Evolutionary conservation across 768 basidiomycete species (phyloP).

Genomic region (Tephrocybe rancida): DNA sequence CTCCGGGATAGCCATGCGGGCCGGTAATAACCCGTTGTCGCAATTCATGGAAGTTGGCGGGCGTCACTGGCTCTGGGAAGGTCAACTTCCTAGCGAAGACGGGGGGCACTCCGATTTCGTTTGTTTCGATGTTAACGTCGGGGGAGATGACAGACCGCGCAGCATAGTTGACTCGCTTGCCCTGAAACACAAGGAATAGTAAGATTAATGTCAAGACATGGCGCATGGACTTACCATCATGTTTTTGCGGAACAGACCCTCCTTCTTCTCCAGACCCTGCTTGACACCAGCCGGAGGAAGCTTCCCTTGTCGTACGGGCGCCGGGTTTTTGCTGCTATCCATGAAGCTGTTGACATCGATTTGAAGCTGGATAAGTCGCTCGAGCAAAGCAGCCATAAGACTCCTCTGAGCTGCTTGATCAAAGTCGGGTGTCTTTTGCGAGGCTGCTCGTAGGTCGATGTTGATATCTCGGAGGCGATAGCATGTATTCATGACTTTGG

Average conservation of each 20-base stretch:
- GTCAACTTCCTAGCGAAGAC: constrained; percentile 97
- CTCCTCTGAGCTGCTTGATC: constrained; percentile 55
- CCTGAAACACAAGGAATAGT: constrained; percentile 46
- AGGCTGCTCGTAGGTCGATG: constrained; percentile 59
- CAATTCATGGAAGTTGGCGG: constrained; percentile 86
- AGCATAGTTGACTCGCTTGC: constrained; percentile 99
- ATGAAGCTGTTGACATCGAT: constrained; percentile 96
- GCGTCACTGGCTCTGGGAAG: constrained; percentile 96
- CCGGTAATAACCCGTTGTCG: constrained; percentile 91
- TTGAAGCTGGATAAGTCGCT: constrained; percentile 87
- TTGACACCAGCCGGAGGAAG: constrained; percentile 93
- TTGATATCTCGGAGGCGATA: constrained; percentile 82
- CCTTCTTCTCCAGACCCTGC: constrained; percentile 98
- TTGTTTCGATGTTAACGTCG: constrained; percentile 98
- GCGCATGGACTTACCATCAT: constrained; percentile 86
- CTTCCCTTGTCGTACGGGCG: constrained; percentile 82
- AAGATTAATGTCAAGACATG: background rate
- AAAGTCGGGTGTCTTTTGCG: constrained; percentile 55
- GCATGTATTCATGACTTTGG: constrained; percentile 78
- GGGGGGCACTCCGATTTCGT: constrained; percentile 97
- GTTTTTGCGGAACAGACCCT: constrained; percentile 95
- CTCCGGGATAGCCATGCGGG: constrained; percentile 87
- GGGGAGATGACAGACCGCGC: constrained; percentile 99
- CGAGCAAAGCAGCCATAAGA: constrained; percentile 71
- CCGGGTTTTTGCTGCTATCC: constrained; percentile 94